Percentiles rank a stretch among this genome's conserved stretches.
These are phyloP conservation scores for Heracleum sosnowskyi DNA, from an alignment of 129 eudicot species.

Conservation along the genomic window DNA sequence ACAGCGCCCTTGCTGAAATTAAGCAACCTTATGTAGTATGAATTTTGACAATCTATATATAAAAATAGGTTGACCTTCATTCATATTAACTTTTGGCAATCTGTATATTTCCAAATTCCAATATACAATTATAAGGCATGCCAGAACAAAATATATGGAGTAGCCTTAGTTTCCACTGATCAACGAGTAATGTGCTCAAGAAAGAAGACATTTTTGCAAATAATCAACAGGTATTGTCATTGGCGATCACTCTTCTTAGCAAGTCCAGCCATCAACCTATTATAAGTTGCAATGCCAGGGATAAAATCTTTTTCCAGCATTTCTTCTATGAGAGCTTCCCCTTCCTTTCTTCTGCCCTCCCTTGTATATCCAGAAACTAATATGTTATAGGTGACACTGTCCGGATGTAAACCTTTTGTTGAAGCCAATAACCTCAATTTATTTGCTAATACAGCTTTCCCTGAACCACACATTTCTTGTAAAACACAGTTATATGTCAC, in stretches of 20 bases:
- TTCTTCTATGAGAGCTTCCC: conserved; percentile 62
- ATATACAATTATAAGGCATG: neutral
- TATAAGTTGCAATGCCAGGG: conserved; percentile 66
- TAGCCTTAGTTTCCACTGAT: neutral
- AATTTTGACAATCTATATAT: neutral
- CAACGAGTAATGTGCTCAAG: neutral
- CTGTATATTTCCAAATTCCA: neutral
- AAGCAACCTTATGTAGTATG: neutral
- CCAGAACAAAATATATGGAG: neutral
- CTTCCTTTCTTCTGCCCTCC: conserved; percentile 70
- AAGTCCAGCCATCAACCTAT: conserved; percentile 53
- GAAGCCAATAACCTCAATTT: conserved; percentile 58
- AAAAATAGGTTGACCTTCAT: neutral
- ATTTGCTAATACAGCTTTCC: conserved; percentile 52
- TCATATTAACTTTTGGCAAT: neutral
- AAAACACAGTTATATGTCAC: conserved; percentile 77
- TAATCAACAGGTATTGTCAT: neutral
- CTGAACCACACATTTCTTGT: conserved; percentile 49
- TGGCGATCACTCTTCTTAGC: conserved; percentile 12
- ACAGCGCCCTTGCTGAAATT: neutral
- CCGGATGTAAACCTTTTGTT: conserved; percentile 54
- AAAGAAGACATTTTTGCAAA: neutral
- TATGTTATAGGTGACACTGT: conserved; percentile 62
- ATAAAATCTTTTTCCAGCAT: conserved; percentile 79
- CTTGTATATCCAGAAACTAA: conserved; percentile 55